Evolutionary conservation across 495 filamentous ascomycete genomes (phyloP).

Genomic region (Hapsidospora chrysogenum): DNA sequence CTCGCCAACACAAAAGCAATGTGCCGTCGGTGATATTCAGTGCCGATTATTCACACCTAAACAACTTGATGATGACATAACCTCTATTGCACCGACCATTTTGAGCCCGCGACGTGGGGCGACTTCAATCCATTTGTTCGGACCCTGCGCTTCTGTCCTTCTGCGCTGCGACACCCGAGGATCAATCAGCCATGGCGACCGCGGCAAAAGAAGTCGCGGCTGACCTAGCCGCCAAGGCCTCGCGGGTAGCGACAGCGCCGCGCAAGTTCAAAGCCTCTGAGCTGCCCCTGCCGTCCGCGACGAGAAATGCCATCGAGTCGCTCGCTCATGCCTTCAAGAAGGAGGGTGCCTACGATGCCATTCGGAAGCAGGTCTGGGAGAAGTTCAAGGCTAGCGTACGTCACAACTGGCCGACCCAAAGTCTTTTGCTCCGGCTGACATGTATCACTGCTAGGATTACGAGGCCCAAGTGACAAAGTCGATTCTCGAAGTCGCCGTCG

Average conservation of each 20-base stretch:
- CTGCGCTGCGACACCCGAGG: too few species aligned
- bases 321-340: conserved; percentile 76
- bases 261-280: conserved; percentile 76
- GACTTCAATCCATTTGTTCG: too few species aligned
- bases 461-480: conserved; percentile 48
- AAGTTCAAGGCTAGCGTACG: conserved; percentile 63
- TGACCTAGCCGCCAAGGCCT: too few species aligned
- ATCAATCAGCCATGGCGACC: too few species aligned
- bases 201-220: too few species aligned
- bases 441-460: conserved; percentile 41
- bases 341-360: conserved; percentile 73
- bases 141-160: too few species aligned
- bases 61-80: too few species aligned
- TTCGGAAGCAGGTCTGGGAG: conserved; percentile 67
- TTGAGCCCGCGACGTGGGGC: too few species aligned
- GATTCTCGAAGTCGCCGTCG: conserved; percentile 55
- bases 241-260: conserved; percentile 8
- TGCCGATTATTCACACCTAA: too few species aligned
- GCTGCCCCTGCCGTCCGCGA: conserved; percentile 54
- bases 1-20: too few species aligned
- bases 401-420: conserved; percentile 3
- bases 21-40: too few species aligned
- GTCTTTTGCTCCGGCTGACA: conserved; percentile 2
- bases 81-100: too few species aligned
- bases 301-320: conserved; percentile 58